phyloP scores from a whole-genome alignment of 805 yeast genomes.

The Candida nitratophila region DNA sequence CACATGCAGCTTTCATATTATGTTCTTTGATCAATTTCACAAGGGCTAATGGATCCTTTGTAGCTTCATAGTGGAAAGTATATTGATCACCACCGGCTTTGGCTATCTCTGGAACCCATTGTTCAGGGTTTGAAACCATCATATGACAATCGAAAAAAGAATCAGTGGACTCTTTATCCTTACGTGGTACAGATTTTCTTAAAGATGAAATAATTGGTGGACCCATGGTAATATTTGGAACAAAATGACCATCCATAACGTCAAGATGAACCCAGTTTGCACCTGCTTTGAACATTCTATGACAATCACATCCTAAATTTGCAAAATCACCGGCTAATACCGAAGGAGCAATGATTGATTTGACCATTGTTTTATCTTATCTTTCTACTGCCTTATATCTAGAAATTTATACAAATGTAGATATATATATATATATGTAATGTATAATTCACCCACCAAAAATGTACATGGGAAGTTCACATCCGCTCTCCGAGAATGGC shows the following conservation, averaged over 20 bases:
- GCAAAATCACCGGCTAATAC: conserved; percentile 91
- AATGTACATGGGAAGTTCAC: no score
- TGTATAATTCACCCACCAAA: no score
- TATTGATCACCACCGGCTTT: conserved; percentile 93
- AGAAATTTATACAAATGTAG: no score
- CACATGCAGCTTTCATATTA: conserved; percentile 93
- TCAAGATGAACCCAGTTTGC: conserved; percentile 98
- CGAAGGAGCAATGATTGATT: conserved; percentile 88
- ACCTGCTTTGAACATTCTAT: conserved; percentile 65
- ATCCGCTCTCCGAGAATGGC: no score
- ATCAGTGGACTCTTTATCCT: conserved; percentile 3
- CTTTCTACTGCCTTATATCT: no score
- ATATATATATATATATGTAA: no score
- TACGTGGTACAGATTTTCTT: conserved; percentile 67
- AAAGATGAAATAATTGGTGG: conserved; percentile 79
- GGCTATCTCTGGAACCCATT: conserved; percentile 91
- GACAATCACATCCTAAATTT: conserved; percentile 81
- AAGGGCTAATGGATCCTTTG: conserved; percentile 66
- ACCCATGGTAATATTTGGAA: conserved; percentile 93
- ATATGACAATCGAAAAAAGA: conserved; percentile 88
- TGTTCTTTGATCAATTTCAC: conserved; percentile 67
- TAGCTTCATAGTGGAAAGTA: conserved; percentile 93
- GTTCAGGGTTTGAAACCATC: conserved; percentile 93
- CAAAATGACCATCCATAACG: conserved; percentile 98
- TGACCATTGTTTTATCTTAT: conserved; percentile 61